Evolutionary conservation across 306 rosid genomes (phyloP).

Genomic region (Dalbergia oliveri): DNA sequence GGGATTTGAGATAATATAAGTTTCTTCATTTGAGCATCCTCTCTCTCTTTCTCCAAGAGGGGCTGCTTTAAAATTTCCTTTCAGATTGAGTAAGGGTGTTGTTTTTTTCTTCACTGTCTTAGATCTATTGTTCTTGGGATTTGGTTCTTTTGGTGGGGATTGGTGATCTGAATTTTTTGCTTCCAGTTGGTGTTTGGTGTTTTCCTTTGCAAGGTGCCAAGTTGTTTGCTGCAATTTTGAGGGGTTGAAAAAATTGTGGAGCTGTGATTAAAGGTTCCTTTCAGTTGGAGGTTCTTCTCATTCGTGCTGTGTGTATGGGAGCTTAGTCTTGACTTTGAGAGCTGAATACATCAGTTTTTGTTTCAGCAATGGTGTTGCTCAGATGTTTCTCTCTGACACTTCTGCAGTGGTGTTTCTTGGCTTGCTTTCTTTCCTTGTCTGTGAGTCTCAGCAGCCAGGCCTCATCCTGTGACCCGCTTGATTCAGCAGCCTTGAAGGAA

Average conservation of each 20-base stretch:
- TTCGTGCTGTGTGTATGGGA: constrained; percentile 50
- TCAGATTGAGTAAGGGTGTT: constrained; percentile 45
- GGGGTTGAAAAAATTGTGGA: constrained; percentile 3
- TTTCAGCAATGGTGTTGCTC: constrained; percentile 57
- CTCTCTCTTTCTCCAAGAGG: constrained; percentile 47
- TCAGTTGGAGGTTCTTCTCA: constrained; percentile 47
- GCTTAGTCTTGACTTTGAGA: constrained; percentile 54
- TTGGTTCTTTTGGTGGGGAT: constrained; percentile 55
- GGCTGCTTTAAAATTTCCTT: constrained; percentile 36
- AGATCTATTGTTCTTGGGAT: constrained; percentile 64
- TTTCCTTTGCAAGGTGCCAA: constrained; percentile 53
- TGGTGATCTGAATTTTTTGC: constrained; percentile 49
- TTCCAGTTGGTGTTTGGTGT: constrained; percentile 48
- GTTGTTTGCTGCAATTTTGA: constrained; percentile 33
- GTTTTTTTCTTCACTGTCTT: neutral
- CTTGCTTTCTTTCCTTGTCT: constrained; percentile 59
- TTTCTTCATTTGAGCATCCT: constrained; percentile 52
- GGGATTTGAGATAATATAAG: constrained; percentile 53
- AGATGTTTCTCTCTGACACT: constrained; percentile 51
- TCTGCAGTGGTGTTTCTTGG: constrained; percentile 57
- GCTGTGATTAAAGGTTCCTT: constrained; percentile 45
- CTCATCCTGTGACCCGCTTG: constrained; percentile 62
- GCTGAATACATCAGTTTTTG: constrained; percentile 44
- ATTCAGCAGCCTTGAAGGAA: constrained; percentile 67
- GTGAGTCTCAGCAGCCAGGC: constrained; percentile 47